Evolutionary conservation across 208 protist species (phyloP), one percentile per base, ranked within the genome.

Genomic region (Leptomonas pyrrhocoris): DNA sequence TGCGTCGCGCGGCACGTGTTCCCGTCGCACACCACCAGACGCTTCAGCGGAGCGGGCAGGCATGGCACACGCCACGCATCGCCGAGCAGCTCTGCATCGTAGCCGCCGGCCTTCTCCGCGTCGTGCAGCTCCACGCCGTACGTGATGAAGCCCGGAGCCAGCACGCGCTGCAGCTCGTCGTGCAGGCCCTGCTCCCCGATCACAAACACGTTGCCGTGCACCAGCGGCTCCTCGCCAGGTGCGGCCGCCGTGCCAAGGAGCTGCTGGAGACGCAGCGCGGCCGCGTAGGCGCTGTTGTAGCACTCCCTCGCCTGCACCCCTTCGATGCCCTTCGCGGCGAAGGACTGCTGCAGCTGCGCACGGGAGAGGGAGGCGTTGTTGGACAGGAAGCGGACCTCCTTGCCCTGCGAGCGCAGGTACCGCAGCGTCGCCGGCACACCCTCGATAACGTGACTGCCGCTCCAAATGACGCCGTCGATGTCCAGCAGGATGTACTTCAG

Each of bases 301-400:
- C 86, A 65, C 18, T 94, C 85, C 7, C 48, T 0, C 31, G 46
- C 54, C 40, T n/a, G 4, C 4, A 89, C 80, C 0, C 73, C 78
- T 3, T 64, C 23, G 40, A 91, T 79, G 27, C 85, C 85, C 15
- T 72, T 76, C 60, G 42, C 12, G 46, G 34, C 27, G 49, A 19
- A 15, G 89, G 25, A 25, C 71, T 63, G n/a, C 42, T 43, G 15
- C 89, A 75, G 15, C 68, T 86, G 19, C 80, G 46, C 2, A 77
- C 78, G 36, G 85, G 75, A n/a, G n/a, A n/a, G n/a, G n/a, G n/a
- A n/a, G n/a, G n/a, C n/a, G 68, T 85, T 92, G 74, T 94, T 92
- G 28, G 78, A 84, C 9, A 94, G 58, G 54, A 92, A 92, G 28
- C 85, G 83, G 8, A 92, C 55, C 23, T 84, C 36, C 58, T 84